phyloP scores from a whole-genome alignment of 2,329 filamentous ascomycete genomes.

The Neopestalotiopsis sp. region DNA sequence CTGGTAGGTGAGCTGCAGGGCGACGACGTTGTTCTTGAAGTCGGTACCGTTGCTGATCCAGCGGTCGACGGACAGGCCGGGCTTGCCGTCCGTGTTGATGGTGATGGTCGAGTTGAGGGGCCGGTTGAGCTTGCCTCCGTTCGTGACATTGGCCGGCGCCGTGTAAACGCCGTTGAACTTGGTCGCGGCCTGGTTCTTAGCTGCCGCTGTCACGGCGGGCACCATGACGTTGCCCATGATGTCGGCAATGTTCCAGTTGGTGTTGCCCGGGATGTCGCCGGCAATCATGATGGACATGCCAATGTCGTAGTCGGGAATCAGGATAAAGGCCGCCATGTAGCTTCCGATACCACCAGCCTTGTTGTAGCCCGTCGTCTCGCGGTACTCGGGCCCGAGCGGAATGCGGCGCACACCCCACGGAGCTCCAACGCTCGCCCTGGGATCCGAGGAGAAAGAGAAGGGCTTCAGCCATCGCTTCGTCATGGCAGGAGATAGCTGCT shows the following conservation, averaged over 20 bases:
- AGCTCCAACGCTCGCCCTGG: constrained; percentile 42
- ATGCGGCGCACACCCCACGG: constrained; percentile 42
- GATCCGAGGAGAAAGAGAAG: constrained; percentile 41
- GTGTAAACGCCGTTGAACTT: constrained; percentile 33
- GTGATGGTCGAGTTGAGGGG: constrained; percentile 36
- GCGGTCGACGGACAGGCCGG: constrained; percentile 33
- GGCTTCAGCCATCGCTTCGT: constrained; percentile 48
- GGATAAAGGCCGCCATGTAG: constrained; percentile 42
- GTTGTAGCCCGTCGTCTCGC: constrained; percentile 43
- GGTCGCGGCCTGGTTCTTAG: constrained; percentile 32
- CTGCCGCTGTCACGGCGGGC: constrained; percentile 34
- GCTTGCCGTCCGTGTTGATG: constrained; percentile 33
- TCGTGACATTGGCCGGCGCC: constrained; percentile 21
- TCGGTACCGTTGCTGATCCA: constrained; percentile 40
- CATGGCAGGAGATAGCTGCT: constrained; percentile 37
- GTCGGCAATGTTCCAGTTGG: constrained; percentile 34
- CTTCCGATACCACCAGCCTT: constrained; percentile 46
- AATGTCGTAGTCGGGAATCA: constrained; percentile 48
- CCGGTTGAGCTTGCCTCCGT: neutral
- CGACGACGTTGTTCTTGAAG: constrained; percentile 30
- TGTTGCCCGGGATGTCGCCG: constrained; percentile 34
- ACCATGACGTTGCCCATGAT: constrained; percentile 33
- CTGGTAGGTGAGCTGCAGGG: constrained; percentile 30
- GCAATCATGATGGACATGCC: constrained; percentile 46
- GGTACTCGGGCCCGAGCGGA: constrained; percentile 31